Conservation (phyloP, 768 basidiomycete genomes). For the Coprinellus micaceus region DNA sequence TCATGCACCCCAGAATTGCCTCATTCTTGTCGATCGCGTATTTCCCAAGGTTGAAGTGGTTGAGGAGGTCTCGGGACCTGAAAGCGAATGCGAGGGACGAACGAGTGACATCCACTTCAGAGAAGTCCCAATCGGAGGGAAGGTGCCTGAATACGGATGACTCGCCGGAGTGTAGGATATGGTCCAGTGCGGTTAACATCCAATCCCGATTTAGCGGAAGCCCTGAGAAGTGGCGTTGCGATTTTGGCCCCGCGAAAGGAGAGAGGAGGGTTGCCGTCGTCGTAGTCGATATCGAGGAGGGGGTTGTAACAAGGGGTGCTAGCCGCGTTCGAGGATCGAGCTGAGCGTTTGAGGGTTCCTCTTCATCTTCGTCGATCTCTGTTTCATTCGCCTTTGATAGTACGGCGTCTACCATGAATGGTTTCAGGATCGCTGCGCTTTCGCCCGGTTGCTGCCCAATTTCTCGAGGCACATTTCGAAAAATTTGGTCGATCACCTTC, state of each 20-base stretch:
- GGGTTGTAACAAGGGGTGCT: constrained; percentile 47
- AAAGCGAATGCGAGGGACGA: constrained; percentile 62
- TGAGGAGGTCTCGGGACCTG: constrained; percentile 44
- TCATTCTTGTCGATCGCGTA: constrained; percentile 53
- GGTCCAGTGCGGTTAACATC: constrained; percentile 65
- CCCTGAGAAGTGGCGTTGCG: constrained; percentile 26
- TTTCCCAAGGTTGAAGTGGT: constrained; percentile 34
- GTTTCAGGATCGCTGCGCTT: constrained; percentile 38
- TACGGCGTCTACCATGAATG: constrained; percentile 55
- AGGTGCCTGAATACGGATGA: constrained; percentile 67
- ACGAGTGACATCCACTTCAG: constrained; percentile 74
- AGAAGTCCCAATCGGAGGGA: constrained; percentile 70
- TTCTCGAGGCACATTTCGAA: constrained; percentile 32
- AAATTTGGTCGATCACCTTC: constrained; percentile 38
- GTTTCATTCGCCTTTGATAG: constrained; percentile 36
- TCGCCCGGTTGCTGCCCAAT: constrained; percentile 5
- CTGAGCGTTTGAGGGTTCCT: background rate
- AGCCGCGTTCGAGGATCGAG: constrained; percentile 22
- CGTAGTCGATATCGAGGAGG: constrained; percentile 51
- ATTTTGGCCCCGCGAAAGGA: constrained; percentile 5
- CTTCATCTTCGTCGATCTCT: constrained; percentile 8
- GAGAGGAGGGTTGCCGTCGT: constrained; percentile 53
- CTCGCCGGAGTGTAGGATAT: constrained; percentile 73
- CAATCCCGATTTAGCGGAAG: constrained; percentile 61
- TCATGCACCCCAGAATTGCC: constrained; percentile 78